Base-by-base conservation (phyloP, 805 yeast genomes). In the Brettanomyces sp. region DNA sequence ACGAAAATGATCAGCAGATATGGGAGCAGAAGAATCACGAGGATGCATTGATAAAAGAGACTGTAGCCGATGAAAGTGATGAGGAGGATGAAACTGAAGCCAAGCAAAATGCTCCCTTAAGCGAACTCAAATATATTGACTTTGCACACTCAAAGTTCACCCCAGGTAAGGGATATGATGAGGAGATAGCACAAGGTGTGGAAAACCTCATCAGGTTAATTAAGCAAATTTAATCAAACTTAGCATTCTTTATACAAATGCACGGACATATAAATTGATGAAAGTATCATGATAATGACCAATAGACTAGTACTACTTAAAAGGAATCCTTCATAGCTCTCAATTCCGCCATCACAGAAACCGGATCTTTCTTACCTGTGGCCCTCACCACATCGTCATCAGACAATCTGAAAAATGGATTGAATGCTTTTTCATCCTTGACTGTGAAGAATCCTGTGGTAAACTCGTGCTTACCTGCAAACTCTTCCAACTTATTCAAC, bases 371-470 rank as follows among this genome's bases (percentile, higher is more conserved):
- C 34, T 68, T 69, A 0, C 85, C 85, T 0, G 89, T 76, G 13
- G 79, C 77, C 39, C 67, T 57, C 52, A 77, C 68, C 9, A 93
- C 80, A 24, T 66, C 67, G 0, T 81, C 77, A 56, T 90, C 95
- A 33, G 65, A 60, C 13, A 85, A 65, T 58, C 86, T 78, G 89
- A 91, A 81, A 67, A 93, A 93, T 24, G 99, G 99, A 63, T 93
- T 93, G 67, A 79, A 84, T 42, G 69, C 62, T 50, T 79, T 69
- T 63, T 93, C 99, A 59, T 93, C 96, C 5, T 73, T 77, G 47
- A 93, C 75, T 4, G 97, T 88, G 66, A 87, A 90, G 33, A 58
- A 60, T 1, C 99, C 99, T 0, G 97, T 82, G n/a, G 95, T 82
- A 40, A 73, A 66, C 56, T 87, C 95, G 62, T 85, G 70, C 1